phyloP scores from a whole-genome alignment of 441 rosid species.

The Biscutella laevigata region DNA sequence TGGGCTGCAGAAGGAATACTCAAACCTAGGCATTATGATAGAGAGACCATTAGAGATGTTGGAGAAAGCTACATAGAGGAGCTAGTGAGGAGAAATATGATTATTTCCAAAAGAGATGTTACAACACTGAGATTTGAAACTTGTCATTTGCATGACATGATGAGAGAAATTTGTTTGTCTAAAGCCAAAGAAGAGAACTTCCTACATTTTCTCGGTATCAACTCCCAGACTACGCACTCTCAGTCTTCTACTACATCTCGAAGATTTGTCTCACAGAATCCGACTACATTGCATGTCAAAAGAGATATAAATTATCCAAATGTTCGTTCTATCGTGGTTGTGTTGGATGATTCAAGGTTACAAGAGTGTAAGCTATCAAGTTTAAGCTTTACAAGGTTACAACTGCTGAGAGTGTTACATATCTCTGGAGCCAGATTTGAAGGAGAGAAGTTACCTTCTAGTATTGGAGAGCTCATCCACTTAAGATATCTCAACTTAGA shows the following conservation, averaged over 20 bases:
- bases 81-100: conserved; percentile 20
- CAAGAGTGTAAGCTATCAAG: background rate
- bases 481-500: background rate
- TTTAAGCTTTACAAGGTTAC: background rate
- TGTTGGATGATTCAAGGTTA: background rate
- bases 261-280: background rate
- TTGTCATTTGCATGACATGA: conserved; percentile 25
- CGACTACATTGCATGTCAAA: background rate
- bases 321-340: background rate
- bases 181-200: conserved; percentile 15
- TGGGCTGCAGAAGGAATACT: conserved; percentile 27
- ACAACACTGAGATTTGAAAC: background rate
- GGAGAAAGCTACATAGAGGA: conserved; percentile 12
- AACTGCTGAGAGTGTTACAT: background rate
- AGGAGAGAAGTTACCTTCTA: background rate
- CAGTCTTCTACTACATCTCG: background rate
- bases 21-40: background rate
- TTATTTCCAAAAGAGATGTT: conserved; percentile 2
- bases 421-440: rapidly evolving
- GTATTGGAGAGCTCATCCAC: background rate
- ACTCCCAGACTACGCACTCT: background rate
- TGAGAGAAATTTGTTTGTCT: conserved; percentile 22
- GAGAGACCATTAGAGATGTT: background rate
- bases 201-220: background rate
- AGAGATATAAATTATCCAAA: background rate